Base-by-base conservation (phyloP, 2,329 filamentous ascomycete genomes). In the Sclerotinia sclerotiorum region DNA sequence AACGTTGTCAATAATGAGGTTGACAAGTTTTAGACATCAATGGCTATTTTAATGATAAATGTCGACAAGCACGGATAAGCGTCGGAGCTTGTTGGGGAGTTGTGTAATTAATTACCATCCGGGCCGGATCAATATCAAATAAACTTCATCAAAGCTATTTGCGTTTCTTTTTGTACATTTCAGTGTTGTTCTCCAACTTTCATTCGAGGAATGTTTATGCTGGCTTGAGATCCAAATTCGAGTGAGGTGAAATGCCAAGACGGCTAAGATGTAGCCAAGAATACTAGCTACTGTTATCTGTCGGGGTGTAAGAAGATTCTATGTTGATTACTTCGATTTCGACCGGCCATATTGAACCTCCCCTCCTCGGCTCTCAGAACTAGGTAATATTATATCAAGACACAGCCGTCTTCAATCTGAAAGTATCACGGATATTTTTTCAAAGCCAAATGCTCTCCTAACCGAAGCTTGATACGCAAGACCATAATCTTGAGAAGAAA, bases 1-100 rank as follows among this genome's bases (percentile, higher is more conserved):
- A 69, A 52, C 39, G 11, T 60, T 32, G 52, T 66, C 24, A 60
- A 66, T 32, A 57, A 67, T 15, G 63, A 60, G 11, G n/a, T 55
- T 39, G 56, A 54, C 35, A 35, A 67, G n/a, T 60, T 51, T 35
- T 66, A 66, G 42, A 42, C 2, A 10, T n/a, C 7, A 42, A 15
- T 19, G 3, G n/a, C 13, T 48, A 5, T 39, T 27, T n/a, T 61
- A 19, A 29, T 42, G 27, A 60, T 39, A n/a, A 49, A 60, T 58
- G 5, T 29, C 29, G 8, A 10, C 21, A 35, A 24, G 58, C 21
- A 44, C n/a, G 11, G 4, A 32, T 24, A 49, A 32, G 42, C 11
- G 13, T 7, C 51, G 44, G 29, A 61, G 21, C 29, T 6, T 39
- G 5, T 27, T 51, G 19, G 60, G 19, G 46, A 2, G 6, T 39